Base-by-base conservation (phyloP, 2,329 filamentous ascomycete genomes). In the Cladosporium phlei region DNA sequence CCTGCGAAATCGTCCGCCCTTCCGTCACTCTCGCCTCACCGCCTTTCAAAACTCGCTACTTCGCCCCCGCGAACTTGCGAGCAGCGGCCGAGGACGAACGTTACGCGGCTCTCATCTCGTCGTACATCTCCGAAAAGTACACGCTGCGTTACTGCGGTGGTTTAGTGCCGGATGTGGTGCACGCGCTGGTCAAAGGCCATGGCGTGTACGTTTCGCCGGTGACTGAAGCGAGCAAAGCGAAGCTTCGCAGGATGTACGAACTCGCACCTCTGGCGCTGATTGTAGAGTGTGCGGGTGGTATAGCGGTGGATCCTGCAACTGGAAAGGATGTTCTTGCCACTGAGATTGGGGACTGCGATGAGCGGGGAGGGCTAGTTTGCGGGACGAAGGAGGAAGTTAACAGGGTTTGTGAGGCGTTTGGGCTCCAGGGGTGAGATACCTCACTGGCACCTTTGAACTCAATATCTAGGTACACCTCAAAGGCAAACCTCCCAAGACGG, bases 31-130 rank as follows among this genome's bases (percentile, higher is more conserved):
- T 79, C 3, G 51, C 61, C 1, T 29, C 52, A 1, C 53, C 66
- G 24, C 68, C 70, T 0, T 68, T 68, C 53, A 71, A 69, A 53
- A 76, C 76, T 20, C 69, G 74, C 0, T 83, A 82, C 59, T 83
- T 83, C 54, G 77, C 80, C 0, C 80, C 80, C 0, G 79, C 79
- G 4, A 83, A 83, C 54, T 61, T 82, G 45, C 75, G 80, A 8
- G 70, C 75, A 0, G 78, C 79, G 0, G 72, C 73, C 0, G 74
- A 81, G 14, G 66, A 74, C 34, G 55, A 62, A 5, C 53, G 54
- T 21, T 83, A 83, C 59, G 68, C 71, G 60, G 48, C 40, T 0
- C 68, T 83, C 0, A 64, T 83, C 4, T 63, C 65, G 19, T 60
- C 66, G 4, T 82, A 73, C 49, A 73, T 83, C 6, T 37, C 51